phyloP scores from a whole-genome alignment of 2,329 filamentous ascomycete genomes.

The Dryadomyces quercivorus region DNA sequence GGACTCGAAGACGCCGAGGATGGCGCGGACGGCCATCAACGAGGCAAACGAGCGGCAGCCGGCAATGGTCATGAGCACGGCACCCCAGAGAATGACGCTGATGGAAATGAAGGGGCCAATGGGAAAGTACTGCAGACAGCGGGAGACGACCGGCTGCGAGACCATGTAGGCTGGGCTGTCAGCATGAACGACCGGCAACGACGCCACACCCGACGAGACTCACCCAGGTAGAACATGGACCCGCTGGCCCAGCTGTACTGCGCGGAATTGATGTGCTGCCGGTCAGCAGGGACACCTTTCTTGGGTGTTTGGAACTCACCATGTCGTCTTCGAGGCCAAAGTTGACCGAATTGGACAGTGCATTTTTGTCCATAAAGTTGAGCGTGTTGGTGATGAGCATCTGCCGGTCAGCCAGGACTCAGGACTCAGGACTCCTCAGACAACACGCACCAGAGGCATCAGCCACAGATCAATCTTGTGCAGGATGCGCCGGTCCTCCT shows the following conservation, averaged over 20 bases:
- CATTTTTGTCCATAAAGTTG: slow-evolving; percentile 18
- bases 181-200: not conserved
- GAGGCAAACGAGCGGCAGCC: slow-evolving; percentile 17
- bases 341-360: slow-evolving; percentile 4
- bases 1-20: slow-evolving; percentile 20
- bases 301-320: slow-evolving; percentile 1
- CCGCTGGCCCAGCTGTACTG: slow-evolving; percentile 7
- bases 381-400: slow-evolving; percentile 16
- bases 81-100: slow-evolving; percentile 17
- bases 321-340: slow-evolving; percentile 2
- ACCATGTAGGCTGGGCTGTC: slow-evolving; percentile 1
- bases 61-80: slow-evolving; percentile 17
- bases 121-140: slow-evolving; percentile 21
- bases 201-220: not conserved
- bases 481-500: slow-evolving; percentile 4
- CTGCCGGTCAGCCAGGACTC: not conserved
- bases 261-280: slow-evolving; percentile 4
- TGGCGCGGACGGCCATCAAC: slow-evolving; percentile 16
- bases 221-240: slow-evolving; percentile 7
- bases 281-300: not conserved
- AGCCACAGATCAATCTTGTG: slow-evolving; percentile 17
- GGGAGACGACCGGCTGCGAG: slow-evolving; percentile 9
- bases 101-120: slow-evolving; percentile 20
- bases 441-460: not conserved
- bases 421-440: too few species aligned